Conservation (phyloP, 805 yeast species). For the Barnettozyma vustinii region DNA sequence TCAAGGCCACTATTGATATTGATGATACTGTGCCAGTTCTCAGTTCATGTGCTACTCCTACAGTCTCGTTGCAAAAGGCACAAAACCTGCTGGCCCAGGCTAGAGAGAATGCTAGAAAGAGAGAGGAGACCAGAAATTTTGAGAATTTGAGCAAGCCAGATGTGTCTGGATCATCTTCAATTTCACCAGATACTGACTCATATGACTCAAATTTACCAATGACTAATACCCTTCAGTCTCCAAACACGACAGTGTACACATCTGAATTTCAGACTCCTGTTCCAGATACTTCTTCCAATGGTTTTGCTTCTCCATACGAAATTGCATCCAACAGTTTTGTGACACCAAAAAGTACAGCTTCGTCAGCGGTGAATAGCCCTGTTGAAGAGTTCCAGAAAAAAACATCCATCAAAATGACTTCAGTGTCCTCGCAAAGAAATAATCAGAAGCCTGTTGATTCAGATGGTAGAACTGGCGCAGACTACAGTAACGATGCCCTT, state of each 20-base stretch:
- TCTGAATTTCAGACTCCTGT: conserved; percentile 30
- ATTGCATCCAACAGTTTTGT: conserved; percentile 52
- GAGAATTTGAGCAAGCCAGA: conserved; percentile 21
- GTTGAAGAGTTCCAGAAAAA: conserved; percentile 21
- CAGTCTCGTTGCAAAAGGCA: conserved; percentile 81
- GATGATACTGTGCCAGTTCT: conserved; percentile 91
- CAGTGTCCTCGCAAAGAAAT: background rate
- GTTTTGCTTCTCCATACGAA: conserved; percentile 65
- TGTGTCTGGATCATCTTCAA: conserved; percentile 28
- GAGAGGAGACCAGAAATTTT: conserved; percentile 36
- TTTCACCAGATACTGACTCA: conserved; percentile 26
- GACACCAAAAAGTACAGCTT: conserved; percentile 39
- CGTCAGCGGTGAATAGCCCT: conserved; percentile 16
- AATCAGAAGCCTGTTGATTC: background rate
- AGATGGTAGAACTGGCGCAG: background rate
- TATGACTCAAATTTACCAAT: conserved; percentile 16
- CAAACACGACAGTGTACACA: conserved; percentile 35
- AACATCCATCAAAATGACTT: conserved; percentile 15
- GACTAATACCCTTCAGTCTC: conserved; percentile 22
- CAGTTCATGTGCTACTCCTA: conserved; percentile 92
- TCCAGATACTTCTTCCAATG: conserved; percentile 28
- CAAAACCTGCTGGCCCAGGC: conserved; percentile 82
- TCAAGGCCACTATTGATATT: conserved; percentile 93
- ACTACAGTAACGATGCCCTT: background rate
- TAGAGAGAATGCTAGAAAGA: conserved; percentile 61